These are phyloP conservation scores for Debaryomycetaceae sp. DNA, from an alignment of 1,139 yeast genomes.

Conservation along the genomic window DNA sequence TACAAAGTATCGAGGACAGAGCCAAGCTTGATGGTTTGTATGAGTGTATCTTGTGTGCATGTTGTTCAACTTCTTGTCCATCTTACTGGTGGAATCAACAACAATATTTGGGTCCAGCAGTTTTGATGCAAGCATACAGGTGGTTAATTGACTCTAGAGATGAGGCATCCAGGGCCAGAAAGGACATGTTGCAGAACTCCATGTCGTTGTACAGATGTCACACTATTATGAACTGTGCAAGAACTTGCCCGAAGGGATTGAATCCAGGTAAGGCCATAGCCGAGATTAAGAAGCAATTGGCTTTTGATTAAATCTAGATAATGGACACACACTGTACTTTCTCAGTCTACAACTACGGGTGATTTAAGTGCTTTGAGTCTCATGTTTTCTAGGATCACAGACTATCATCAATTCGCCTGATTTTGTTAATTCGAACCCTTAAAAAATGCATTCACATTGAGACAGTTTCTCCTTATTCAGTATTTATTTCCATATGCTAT, in stretches of 20 bases:
- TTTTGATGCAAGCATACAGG: conserved; percentile 97
- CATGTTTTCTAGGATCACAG: neutral
- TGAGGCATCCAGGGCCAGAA: conserved; percentile 78
- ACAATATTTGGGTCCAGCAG: conserved; percentile 98
- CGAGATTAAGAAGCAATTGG: conserved; percentile 90
- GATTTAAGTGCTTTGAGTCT: neutral
- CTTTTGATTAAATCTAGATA: conserved; percentile 51
- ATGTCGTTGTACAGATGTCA: conserved; percentile 99
- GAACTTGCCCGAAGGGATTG: conserved; percentile 98
- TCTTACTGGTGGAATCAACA: conserved; percentile 99
- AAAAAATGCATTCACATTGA: neutral
- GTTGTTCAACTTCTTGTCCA: conserved; percentile 98
- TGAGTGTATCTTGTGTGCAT: conserved; percentile 97
- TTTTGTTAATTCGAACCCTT: neutral
- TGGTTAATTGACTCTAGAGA: conserved; percentile 99
- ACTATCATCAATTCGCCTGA: neutral
- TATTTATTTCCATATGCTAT: neutral
- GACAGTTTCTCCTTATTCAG: neutral
- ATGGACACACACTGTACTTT: conserved; percentile 3
- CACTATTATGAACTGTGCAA: conserved; percentile 97
- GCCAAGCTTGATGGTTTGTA: conserved; percentile 95
- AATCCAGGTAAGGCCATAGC: conserved; percentile 99
- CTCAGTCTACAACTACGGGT: neutral
- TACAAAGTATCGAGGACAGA: conserved; percentile 90
- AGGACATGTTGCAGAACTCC: conserved; percentile 88